These are phyloP conservation scores for Candida mesenterica DNA, from an alignment of 1,139 yeast genomes.

Conservation along the genomic window DNA sequence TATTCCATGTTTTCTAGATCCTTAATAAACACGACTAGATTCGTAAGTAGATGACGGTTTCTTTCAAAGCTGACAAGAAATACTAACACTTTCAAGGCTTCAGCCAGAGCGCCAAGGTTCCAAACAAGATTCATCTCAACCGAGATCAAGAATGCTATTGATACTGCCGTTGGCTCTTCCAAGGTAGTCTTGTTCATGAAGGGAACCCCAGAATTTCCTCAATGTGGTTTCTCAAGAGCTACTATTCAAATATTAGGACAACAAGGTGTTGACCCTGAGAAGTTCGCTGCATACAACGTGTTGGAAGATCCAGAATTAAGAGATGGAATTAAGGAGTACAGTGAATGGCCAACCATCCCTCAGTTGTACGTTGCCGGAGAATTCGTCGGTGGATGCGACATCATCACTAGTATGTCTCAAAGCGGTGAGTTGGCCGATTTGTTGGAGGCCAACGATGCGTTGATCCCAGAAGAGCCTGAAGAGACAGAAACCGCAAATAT, in stretches of 20 bases:
- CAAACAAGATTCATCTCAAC: constrained; percentile 60
- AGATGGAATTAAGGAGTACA: constrained; percentile 89
- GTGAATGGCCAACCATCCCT: constrained; percentile 94
- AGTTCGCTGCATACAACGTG: constrained; percentile 96
- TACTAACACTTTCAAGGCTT: constrained; percentile 10
- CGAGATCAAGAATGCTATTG: constrained; percentile 81
- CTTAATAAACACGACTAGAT: constrained; percentile 19
- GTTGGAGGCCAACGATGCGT: constrained; percentile 73
- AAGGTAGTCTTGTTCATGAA: constrained; percentile 96
- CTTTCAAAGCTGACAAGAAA: not conserved
- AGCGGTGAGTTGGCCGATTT: constrained; percentile 87
- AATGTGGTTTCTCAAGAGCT: constrained; percentile 96
- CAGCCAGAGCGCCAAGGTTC: constrained; percentile 8
- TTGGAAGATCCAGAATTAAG: constrained; percentile 92
- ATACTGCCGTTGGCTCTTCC: constrained; percentile 78
- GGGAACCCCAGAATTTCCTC: constrained; percentile 97
- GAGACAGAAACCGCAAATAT: constrained; percentile 32
- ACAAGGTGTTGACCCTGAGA: constrained; percentile 94
- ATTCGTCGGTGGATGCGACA: constrained; percentile 97
- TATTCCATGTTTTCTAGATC: constrained; percentile 27
- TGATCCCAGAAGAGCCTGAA: constrained; percentile 71
- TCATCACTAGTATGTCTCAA: constrained; percentile 87
- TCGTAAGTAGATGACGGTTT: constrained; percentile 17
- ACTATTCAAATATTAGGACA: constrained; percentile 92
- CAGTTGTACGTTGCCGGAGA: constrained; percentile 72